phyloP scores from a whole-genome alignment of 1,139 yeast species.

The Candida tetrigidarum region DNA sequence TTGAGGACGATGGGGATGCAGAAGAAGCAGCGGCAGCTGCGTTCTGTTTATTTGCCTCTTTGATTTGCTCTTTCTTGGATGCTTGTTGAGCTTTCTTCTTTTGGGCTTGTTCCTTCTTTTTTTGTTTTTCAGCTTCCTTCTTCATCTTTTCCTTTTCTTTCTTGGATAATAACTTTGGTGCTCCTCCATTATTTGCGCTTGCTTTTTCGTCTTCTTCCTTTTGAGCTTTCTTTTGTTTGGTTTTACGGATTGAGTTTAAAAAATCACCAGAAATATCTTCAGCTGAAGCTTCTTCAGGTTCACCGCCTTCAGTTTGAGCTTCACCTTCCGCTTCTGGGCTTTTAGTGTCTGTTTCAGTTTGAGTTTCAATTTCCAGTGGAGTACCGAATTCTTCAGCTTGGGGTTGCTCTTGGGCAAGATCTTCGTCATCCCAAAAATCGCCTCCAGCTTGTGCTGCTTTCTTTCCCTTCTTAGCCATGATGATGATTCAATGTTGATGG shows the following conservation, averaged over 20 bases:
- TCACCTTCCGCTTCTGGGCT: slow-evolving; percentile 25
- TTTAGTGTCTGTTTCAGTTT: no score
- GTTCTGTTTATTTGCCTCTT: slow-evolving; percentile 62
- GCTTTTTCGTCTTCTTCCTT: slow-evolving; percentile 57
- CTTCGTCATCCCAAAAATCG: slow-evolving; percentile 87
- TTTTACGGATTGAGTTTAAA: slow-evolving; percentile 78
- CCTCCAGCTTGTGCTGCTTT: slow-evolving; percentile 56
- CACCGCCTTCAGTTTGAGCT: slow-evolving; percentile 27
- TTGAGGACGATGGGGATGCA: slow-evolving; percentile 38
- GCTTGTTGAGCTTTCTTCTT: slow-evolving; percentile 75
- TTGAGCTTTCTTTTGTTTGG: slow-evolving; percentile 74
- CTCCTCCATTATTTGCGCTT: slow-evolving; percentile 41
- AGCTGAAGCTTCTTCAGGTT: slow-evolving; percentile 38
- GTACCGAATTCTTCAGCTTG: slow-evolving; percentile 60
- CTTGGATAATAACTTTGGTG: slow-evolving; percentile 82
- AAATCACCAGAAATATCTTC: slow-evolving; percentile 66
- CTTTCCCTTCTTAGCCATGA: slow-evolving; percentile 57
- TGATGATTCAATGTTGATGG: slow-evolving; percentile 15
- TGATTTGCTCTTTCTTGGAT: slow-evolving; percentile 64
- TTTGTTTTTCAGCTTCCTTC: slow-evolving; percentile 95
- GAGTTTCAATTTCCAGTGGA: slow-evolving; percentile 19
- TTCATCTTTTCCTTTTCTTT: slow-evolving; percentile 97
- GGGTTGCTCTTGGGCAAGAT: slow-evolving; percentile 56
- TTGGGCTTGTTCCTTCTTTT: slow-evolving; percentile 89
- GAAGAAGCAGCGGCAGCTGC: slow-evolving; percentile 51